phyloP scores from a whole-genome alignment of 805 yeast species.

The Zygoascus bituminiphila region DNA sequence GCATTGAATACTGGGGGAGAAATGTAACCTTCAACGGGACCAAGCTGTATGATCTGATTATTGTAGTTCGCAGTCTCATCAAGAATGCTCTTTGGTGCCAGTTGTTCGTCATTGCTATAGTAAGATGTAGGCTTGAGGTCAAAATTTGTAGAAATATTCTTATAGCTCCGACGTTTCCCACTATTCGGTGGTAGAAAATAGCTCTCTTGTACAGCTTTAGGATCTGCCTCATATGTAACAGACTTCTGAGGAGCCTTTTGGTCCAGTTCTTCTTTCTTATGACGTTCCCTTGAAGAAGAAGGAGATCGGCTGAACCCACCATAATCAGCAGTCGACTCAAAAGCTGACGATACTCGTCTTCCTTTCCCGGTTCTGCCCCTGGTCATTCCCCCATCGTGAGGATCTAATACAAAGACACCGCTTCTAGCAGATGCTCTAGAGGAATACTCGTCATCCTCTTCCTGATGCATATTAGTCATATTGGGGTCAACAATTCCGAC shows the following conservation, averaged over 20 bases:
- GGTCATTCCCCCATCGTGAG: not conserved
- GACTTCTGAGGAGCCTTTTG: not conserved
- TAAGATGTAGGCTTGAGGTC: conserved; percentile 12
- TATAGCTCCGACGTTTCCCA: conserved; percentile 11
- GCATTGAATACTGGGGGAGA: conserved; percentile 39
- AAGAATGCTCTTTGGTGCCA: conserved; percentile 7
- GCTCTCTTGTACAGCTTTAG: not conserved
- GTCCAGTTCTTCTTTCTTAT: not conserved
- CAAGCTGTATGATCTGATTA: conserved; percentile 47
- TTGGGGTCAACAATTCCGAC: conserved; percentile 20
- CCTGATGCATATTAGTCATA: conserved; percentile 12
- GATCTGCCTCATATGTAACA: not conserved
- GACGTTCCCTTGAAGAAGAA: not conserved
- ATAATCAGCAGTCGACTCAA: not conserved
- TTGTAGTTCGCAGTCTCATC: conserved; percentile 43
- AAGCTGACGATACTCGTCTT: not conserved
- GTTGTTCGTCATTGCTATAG: conserved; percentile 7
- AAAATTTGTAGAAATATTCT: conserved; percentile 2
- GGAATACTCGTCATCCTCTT: conserved; percentile 11
- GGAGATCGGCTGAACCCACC: not conserved
- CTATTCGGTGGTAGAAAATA: conserved; percentile 15
- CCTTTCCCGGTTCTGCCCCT: not conserved
- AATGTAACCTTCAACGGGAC: conserved; percentile 38
- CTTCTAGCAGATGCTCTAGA: conserved; percentile 1
- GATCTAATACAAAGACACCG: not conserved